Base-by-base conservation (phyloP, 2,329 filamentous ascomycete genomes). In the Fusarium falciforme region DNA sequence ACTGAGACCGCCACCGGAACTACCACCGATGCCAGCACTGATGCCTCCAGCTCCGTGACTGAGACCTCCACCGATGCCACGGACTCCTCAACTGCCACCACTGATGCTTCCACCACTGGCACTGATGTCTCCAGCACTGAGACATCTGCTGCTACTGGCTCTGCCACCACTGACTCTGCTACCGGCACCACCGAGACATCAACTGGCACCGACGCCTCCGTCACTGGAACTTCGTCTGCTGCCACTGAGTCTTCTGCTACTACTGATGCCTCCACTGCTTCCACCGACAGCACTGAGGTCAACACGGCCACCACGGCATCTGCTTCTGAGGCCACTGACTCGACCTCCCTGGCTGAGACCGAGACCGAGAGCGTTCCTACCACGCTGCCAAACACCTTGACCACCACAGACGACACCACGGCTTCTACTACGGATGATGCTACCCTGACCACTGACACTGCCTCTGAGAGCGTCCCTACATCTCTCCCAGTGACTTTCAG, bases 1-100 rank as follows among this genome's bases (percentile, higher is more conserved):
- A 31, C 40, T 14, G 62, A 75, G 35, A 72, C 73, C 25, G 73
- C 72, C 33, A 73, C 74, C 47, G 75, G 65, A 12, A 52, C 47
- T 52, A 59, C 64, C 22, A 75, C 76, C 35, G 68, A 74, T 25
- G 70, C 68, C n/a, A 70, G 70, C 22, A 75, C 75, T 40, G 72
- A 69, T 31, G 58, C 59, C 52, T 66, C 52, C 16, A 62, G 59
- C 5, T 70, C 75, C 25, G 61, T 68, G 25, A 60, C 64, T 10
- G 49, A 31, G 4, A 55, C 22, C 40, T 40, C 61, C 4, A 14
- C 58, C 49, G 40, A 60, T 25, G 31, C 70, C 14, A 52, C 44
- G 17, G 38, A 63, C 27, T 38, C 42, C 2, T 38, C 52, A 10
- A 59, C 70, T 3, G 36, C 65, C 6, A 60, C 64, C 8, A 25